These are phyloP conservation scores for Aspergillus ochraceus DNA, from an alignment of 2,329 filamentous ascomycete species.

Conservation along the genomic window DNA sequence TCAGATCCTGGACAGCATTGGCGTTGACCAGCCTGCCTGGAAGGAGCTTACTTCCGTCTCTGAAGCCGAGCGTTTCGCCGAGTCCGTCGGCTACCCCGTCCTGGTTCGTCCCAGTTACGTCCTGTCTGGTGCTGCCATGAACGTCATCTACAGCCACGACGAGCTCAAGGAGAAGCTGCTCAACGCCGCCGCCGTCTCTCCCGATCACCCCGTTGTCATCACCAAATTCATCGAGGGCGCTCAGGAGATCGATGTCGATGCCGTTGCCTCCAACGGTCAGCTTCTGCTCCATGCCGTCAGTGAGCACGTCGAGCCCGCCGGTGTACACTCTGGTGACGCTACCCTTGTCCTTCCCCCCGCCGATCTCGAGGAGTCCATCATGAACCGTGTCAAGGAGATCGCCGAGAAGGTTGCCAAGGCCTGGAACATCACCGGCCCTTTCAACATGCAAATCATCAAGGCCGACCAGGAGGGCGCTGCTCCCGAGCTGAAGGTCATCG, in stretches of 20 bases:
- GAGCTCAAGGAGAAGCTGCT: conserved; percentile 95
- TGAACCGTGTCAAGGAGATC: conserved; percentile 91
- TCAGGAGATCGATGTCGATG: conserved; percentile 94
- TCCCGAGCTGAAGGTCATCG: conserved; percentile 87
- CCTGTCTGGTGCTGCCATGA: conserved; percentile 97
- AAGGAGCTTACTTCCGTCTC: conserved; percentile 90
- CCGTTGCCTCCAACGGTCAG: conserved; percentile 81
- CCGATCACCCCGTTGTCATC: conserved; percentile 97
- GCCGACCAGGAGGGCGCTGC: conserved; percentile 73
- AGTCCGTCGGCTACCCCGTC: conserved; percentile 86
- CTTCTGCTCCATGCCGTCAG: conserved; percentile 88
- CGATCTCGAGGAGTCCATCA: conserved; percentile 72
- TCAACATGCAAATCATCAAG: conserved; percentile 99
- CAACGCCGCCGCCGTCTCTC: conserved; percentile 85
- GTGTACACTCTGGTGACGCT: conserved; percentile 96
- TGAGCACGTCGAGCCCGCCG: conserved; percentile 95
- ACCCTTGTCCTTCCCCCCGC: conserved; percentile 88
- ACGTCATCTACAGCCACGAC: conserved; percentile 81
- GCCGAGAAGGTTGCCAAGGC: conserved; percentile 94
- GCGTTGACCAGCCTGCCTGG: conserved; percentile 95
- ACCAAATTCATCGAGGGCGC: conserved; percentile 98
- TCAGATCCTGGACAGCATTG: conserved; percentile 93
- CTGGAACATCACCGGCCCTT: conserved; percentile 95
- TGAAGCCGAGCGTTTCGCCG: conserved; percentile 83
- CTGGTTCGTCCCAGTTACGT: conserved; percentile 94